Percentiles rank a stretch among this genome's conserved stretches.
Evolutionary conservation across 2,329 filamentous ascomycete genomes (phyloP).

Genomic region (Cercospora nicotianae): DNA sequence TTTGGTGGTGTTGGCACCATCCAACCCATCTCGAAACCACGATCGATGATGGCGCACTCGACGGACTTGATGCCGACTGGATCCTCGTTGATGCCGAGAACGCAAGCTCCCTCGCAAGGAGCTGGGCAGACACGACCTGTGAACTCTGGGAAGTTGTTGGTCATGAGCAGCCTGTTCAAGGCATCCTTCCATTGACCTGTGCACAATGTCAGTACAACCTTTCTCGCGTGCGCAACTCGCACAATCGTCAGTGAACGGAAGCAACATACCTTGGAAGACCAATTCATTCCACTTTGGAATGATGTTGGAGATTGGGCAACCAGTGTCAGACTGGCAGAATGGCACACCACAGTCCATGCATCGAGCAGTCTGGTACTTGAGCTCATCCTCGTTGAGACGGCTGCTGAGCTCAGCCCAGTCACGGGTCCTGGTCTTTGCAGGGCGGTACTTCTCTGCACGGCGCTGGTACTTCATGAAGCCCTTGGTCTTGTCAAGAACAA

Average conservation of each 20-base stretch:
- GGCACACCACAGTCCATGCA: constrained; percentile 99
- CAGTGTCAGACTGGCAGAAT: constrained; percentile 95
- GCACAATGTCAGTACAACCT: not conserved
- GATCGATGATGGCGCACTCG: constrained; percentile 95
- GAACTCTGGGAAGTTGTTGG: constrained; percentile 98
- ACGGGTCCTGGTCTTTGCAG: constrained; percentile 76
- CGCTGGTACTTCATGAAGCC: constrained; percentile 98
- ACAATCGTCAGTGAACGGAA: not conserved
- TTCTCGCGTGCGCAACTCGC: not conserved
- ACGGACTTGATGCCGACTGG: constrained; percentile 98
- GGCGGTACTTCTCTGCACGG: constrained; percentile 89
- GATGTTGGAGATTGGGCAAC: constrained; percentile 94
- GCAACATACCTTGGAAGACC: constrained; percentile 49
- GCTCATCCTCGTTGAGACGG: constrained; percentile 86
- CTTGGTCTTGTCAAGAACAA: constrained; percentile 95
- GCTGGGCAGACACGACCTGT: constrained; percentile 96
- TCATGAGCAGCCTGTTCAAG: constrained; percentile 87
- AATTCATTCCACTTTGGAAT: constrained; percentile 96
- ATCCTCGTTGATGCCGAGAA: constrained; percentile 94
- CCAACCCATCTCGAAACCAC: constrained; percentile 97
- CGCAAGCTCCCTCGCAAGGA: constrained; percentile 93
- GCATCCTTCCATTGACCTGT: constrained; percentile 83
- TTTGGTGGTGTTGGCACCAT: constrained; percentile 81
- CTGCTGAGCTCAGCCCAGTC: constrained; percentile 91
- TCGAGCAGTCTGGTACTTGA: constrained; percentile 93